Evolutionary conservation across 192 early-diverging fungal genomes (phyloP).

Genomic region (Coemansia sp.): DNA sequence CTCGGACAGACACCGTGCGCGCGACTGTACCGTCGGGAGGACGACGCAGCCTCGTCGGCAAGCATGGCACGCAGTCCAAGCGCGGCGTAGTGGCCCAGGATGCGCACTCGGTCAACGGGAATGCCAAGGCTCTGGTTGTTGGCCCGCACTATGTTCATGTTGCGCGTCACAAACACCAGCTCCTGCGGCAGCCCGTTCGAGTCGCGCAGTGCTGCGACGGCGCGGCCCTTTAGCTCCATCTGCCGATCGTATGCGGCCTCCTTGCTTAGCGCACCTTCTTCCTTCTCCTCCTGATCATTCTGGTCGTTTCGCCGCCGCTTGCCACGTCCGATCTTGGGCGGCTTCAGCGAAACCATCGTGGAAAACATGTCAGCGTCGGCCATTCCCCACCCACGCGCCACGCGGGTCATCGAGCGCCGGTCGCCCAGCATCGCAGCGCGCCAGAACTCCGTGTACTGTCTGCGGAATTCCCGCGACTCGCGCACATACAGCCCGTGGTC

Average conservation of each 20-base stretch:
- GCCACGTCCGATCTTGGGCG: conserved; percentile 13
- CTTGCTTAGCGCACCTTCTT: neutral
- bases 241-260: conserved; percentile 68
- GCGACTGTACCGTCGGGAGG: conserved; percentile 14
- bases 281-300: neutral
- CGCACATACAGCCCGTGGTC: conserved; percentile 93
- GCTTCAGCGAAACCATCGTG: conserved; percentile 45
- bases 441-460: conserved; percentile 86
- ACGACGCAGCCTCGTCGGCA: conserved; percentile 34
- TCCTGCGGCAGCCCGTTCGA: conserved; percentile 78
- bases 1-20: conserved; percentile 14
- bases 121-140: conserved; percentile 83
- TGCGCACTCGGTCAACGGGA: conserved; percentile 85
- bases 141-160: conserved; percentile 84
- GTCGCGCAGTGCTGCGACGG: conserved; percentile 70
- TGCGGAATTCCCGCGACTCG: conserved; percentile 66
- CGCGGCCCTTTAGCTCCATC: conserved; percentile 70
- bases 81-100: conserved; percentile 81
- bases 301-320: neutral
- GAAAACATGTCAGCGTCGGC: conserved; percentile 45
- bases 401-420: conserved; percentile 58
- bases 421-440: conserved; percentile 78
- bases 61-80: conserved; percentile 56
- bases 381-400: conserved; percentile 73
- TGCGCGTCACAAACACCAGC: conserved; percentile 86